Percentiles rank a stretch among this genome's conserved stretches.
Conservation (phyloP, 257 asterid genomes). For the Echium plantagineum region DNA sequence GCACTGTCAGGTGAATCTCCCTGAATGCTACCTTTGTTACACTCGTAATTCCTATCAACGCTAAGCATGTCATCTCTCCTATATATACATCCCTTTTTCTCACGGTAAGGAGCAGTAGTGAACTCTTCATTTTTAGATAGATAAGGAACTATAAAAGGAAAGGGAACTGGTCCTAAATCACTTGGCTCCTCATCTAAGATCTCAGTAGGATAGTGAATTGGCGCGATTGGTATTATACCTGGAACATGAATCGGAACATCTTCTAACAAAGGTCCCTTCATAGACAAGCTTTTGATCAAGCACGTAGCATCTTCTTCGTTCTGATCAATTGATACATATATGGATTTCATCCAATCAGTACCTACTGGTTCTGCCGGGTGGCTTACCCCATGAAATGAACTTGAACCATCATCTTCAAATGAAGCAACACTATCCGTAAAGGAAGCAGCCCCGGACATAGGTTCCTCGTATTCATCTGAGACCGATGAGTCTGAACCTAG, state of each 20-base stretch:
- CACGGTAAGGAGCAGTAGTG: constrained; percentile 27
- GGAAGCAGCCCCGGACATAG: constrained; percentile 31
- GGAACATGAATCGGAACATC: constrained; percentile 51
- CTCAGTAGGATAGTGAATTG: constrained; percentile 24
- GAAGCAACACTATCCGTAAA: constrained; percentile 33
- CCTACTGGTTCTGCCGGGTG: constrained; percentile 80
- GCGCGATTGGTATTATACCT: constrained; percentile 19
- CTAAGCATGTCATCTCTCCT: constrained; percentile 42
- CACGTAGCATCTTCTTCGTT: constrained; percentile 38
- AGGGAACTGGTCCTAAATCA: constrained; percentile 16
- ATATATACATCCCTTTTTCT: constrained; percentile 34
- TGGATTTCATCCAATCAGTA: constrained; percentile 57
- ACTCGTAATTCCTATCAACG: constrained; percentile 28
- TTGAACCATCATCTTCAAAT: constrained; percentile 47
- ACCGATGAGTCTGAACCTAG: constrained; percentile 24
- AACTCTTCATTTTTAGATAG: constrained; percentile 29
- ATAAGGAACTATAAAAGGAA: constrained; percentile 29
- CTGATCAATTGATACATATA: constrained; percentile 54
- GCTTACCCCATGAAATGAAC: constrained; percentile 72
- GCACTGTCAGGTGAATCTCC: constrained; percentile 45
- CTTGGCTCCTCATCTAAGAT: constrained; percentile 27
- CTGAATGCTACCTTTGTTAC: constrained; percentile 28
- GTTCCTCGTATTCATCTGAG: constrained; percentile 37
- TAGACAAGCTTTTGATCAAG: constrained; percentile 37
- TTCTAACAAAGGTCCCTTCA: constrained; percentile 48